A percentile compares a stretch with the other conserved stretches of the same genome.
Conservation (phyloP, 2,329 filamentous ascomycete genomes). For the Didymella sp. region DNA sequence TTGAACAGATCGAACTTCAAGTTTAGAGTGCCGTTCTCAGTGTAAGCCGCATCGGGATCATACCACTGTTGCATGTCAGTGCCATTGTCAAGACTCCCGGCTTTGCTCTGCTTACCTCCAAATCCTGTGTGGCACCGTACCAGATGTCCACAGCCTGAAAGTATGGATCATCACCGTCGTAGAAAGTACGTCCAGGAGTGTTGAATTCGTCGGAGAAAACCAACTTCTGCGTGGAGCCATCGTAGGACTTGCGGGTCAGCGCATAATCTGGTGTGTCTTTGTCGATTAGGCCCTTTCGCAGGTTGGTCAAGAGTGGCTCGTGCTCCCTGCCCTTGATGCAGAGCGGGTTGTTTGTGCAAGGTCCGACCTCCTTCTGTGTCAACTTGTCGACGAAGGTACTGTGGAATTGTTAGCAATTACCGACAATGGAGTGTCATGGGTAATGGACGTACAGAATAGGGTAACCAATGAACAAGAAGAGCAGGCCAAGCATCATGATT, state of each 20-base stretch:
- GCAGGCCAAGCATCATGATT: constrained; percentile 65
- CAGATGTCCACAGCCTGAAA: constrained; percentile 73
- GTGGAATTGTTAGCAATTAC: constrained; percentile 23
- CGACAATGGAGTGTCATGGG: not conserved
- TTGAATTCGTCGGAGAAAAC: constrained; percentile 80
- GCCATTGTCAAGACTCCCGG: not conserved
- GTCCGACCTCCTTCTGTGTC: constrained; percentile 43
- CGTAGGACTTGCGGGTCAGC: constrained; percentile 61
- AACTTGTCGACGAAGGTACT: constrained; percentile 65
- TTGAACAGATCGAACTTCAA: constrained; percentile 69
- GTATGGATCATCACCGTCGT: constrained; percentile 72
- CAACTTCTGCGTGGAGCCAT: constrained; percentile 68
- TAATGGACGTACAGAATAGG: constrained; percentile 67
- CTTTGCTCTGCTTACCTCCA: constrained; percentile 60
- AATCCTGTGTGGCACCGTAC: constrained; percentile 74
- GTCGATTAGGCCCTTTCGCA: constrained; percentile 68
- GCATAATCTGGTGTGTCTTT: constrained; percentile 69
- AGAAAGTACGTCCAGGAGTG: constrained; percentile 70
- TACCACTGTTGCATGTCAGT: constrained; percentile 63
- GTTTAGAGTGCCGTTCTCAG: constrained; percentile 67
- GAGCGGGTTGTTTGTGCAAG: constrained; percentile 53
- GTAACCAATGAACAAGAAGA: constrained; percentile 72
- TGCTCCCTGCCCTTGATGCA: constrained; percentile 60
- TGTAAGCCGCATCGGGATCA: constrained; percentile 71
- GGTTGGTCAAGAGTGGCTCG: constrained; percentile 64